These are phyloP conservation scores for Corymbia citriodora DNA, from an alignment of 441 rosid species.

Conservation along the genomic window DNA sequence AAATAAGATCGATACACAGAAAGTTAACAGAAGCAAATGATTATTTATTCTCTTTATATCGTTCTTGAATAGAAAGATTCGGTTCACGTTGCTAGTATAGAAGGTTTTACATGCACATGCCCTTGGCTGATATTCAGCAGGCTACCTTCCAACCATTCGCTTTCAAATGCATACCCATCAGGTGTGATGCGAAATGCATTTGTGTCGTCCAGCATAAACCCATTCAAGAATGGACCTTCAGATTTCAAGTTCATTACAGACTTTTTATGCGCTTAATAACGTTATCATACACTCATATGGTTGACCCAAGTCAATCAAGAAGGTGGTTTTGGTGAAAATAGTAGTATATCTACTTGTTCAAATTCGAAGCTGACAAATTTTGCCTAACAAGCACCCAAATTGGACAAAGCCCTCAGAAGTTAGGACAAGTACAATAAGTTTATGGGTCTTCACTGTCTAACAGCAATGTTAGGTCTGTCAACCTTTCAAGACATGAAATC, in stretches of 20 bases:
- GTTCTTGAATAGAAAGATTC: not conserved
- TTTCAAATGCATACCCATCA: not conserved
- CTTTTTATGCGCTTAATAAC: not conserved
- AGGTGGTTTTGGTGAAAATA: not conserved
- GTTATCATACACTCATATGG: not conserved
- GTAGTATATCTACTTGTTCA: not conserved
- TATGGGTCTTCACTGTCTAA: not conserved
- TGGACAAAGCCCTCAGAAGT: not conserved
- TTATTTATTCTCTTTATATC: not conserved
- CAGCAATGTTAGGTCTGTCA: not conserved
- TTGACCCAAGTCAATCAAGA: not conserved
- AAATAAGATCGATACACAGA: not conserved
- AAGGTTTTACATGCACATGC: not conserved
- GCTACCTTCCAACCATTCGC: not conserved
- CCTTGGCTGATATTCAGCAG: not conserved
- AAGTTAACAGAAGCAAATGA: not conserved
- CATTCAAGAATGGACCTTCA: not conserved
- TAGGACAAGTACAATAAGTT: not conserved
- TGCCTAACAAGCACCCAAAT: not conserved
- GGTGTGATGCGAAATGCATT: not conserved
- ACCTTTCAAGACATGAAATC: not conserved
- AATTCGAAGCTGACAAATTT: not conserved
- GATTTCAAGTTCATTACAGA: not conserved
- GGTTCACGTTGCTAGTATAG: not conserved
- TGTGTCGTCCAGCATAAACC: not conserved